Conservation (phyloP, 2,329 filamentous ascomycete species). For the Hirsutella thompsonii region DNA sequence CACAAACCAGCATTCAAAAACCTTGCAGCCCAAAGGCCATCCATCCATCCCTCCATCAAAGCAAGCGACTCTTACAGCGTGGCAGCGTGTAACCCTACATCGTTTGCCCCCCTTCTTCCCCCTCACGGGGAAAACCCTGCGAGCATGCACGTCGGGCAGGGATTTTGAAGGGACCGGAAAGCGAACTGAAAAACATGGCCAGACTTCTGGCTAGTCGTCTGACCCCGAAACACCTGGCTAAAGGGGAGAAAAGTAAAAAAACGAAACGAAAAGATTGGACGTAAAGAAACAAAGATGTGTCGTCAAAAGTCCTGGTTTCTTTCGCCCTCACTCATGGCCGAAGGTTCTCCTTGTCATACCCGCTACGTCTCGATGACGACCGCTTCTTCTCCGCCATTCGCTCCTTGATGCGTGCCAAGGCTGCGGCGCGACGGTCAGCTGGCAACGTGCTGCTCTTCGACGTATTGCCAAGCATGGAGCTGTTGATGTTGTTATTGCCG, state of each 20-base stretch:
- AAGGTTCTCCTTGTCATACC: slow-evolving; percentile 39
- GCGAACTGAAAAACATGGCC: too few relatives aligned
- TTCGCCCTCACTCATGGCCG: slow-evolving; percentile 15
- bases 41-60: too few relatives aligned
- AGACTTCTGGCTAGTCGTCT: not conserved
- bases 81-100: not conserved
- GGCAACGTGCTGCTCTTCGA: slow-evolving; percentile 31
- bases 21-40: too few relatives aligned
- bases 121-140: not conserved
- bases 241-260: too few relatives aligned
- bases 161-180: too few relatives aligned
- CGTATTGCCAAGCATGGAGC: slow-evolving; percentile 21
- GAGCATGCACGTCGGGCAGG: too few relatives aligned
- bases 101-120: not conserved
- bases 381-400: slow-evolving; percentile 37
- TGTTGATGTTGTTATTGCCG: slow-evolving; percentile 10
- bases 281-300: not conserved
- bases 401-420: slow-evolving; percentile 40
- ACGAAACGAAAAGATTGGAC: not conserved
- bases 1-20: not conserved
- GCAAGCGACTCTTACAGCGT: too few relatives aligned
- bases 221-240: slow-evolving; percentile 12
- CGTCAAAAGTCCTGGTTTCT: not conserved
- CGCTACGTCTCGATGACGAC: slow-evolving; percentile 15
- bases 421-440: slow-evolving; percentile 38